A percentile compares a stretch with the other conserved stretches of the same genome.
These are phyloP conservation scores for Sclerotinia trifoliorum DNA, from an alignment of 2,329 filamentous ascomycete genomes.

Conservation along the genomic window DNA sequence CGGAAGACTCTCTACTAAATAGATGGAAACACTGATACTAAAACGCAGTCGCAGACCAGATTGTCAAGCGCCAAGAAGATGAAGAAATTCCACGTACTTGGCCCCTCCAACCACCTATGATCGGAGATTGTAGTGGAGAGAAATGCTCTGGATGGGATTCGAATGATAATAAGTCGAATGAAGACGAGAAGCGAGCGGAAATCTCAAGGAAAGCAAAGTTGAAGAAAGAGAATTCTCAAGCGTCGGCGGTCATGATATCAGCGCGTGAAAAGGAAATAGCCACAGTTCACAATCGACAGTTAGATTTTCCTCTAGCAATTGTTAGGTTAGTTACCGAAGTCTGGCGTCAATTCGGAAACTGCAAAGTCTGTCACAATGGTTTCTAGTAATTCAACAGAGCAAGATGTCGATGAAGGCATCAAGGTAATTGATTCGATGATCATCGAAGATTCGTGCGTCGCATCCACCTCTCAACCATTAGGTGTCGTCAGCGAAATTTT, in stretches of 20 bases:
- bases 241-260: not conserved
- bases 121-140: not conserved
- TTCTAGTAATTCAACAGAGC: not conserved
- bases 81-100: not conserved
- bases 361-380: not conserved
- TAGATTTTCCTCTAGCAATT: not conserved
- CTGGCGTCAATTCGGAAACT: not conserved
- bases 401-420: not conserved
- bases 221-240: slow-evolving; percentile 9
- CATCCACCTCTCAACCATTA: not conserved
- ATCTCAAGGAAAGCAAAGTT: not conserved
- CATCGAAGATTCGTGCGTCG: not conserved
- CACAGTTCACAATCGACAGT: not conserved
- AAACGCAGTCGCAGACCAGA: not conserved
- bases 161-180: not conserved
- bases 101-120: not conserved
- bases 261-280: not conserved
- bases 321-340: not conserved
- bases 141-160: not conserved
- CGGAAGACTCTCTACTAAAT: not conserved
- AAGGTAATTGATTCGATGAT: not conserved
- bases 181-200: not conserved
- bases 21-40: not conserved
- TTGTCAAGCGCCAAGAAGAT: not conserved
- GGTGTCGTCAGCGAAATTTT: not conserved